Base-by-base conservation (phyloP, 2,329 filamentous ascomycete genomes). In the Microthyrium microscopicum region DNA sequence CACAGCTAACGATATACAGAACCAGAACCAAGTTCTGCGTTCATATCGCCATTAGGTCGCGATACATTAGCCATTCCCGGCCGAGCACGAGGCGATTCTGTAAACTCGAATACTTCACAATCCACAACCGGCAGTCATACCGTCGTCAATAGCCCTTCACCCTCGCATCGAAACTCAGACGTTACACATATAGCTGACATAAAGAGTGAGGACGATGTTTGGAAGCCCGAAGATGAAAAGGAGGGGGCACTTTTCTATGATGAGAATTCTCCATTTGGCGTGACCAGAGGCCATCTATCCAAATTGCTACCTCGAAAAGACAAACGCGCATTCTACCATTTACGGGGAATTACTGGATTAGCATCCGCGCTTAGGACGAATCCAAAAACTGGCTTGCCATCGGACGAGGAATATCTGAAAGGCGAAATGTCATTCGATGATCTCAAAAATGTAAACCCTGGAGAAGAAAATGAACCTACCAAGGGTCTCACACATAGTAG, bases 231-330 rank as follows among this genome's bases (percentile, higher is more conserved):
- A 4, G 27, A 34, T 1, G 76, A 75, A 5, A 79, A 74, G 33
- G 79, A 85, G 50, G 63, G 58, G 13, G 80, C 87, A 40, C n/a
- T n/a, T n/a, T 93, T 91, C 45, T 46, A 70, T 27, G 66, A 87
- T 8, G 66, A 76, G 5, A 64, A 83, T 50, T 92, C 89, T 50
- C 77, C 77, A 1, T 93, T 93, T 47, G 84, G 82, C 12, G 93
- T 83, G 50, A 72, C 74, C 2, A 75, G 75, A 8, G 84, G 85
- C 11, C 76, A 91, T 48, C 63, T 94, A 41, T 77, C 74, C 40
- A 87, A 87, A 55, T 57, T 89, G 5, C 61, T 84, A 33, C 85
- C 85, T 41, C 80, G 81, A 1, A 89, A 89, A 55, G 84, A 67
- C 44, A 60, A 80, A 39, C 62, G 69, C 18, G 80, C 79, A 4